Conservation (phyloP, 225 moss, liverwort and hornwort genomes). For the Climacium dendroides region DNA sequence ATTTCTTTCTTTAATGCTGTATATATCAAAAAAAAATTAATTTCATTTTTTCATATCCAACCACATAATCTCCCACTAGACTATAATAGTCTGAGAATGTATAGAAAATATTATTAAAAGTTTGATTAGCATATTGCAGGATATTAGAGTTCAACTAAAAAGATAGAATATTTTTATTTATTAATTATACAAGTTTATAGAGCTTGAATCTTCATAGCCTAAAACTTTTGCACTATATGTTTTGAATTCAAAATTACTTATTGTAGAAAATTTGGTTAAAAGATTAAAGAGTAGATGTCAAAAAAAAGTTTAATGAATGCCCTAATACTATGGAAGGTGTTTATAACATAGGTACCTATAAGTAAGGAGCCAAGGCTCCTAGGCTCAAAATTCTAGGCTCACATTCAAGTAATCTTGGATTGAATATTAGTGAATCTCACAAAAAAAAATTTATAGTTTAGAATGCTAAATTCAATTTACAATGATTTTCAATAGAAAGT, state of each 20-base stretch:
- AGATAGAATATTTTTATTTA: neutral
- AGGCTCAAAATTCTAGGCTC: too few relatives aligned
- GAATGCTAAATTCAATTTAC: neutral
- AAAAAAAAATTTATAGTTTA: too few relatives aligned
- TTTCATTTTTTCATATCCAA: neutral
- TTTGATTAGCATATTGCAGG: neutral
- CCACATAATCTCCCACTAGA: neutral
- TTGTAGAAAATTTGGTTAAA: neutral
- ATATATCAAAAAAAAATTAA: too few relatives aligned
- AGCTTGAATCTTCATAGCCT: neutral
- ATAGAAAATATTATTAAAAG: neutral
- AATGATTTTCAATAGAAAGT: neutral
- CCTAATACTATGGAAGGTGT: too few relatives aligned
- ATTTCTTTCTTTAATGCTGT: too few relatives aligned
- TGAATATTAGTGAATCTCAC: neutral
- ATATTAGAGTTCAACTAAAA: neutral
- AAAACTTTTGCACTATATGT: too few relatives aligned
- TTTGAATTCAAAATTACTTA: neutral
- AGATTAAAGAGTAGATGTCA: accelerated
- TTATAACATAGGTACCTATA: too few relatives aligned
- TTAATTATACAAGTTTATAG: accelerated
- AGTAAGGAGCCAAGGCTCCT: too few relatives aligned
- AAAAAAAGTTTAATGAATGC: too few relatives aligned
- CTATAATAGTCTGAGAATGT: too few relatives aligned
- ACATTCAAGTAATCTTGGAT: too few relatives aligned